These are phyloP conservation scores for Apiotrichum montevideense DNA, from an alignment of 1,284 basidiomycete genomes.

Conservation along the genomic window DNA sequence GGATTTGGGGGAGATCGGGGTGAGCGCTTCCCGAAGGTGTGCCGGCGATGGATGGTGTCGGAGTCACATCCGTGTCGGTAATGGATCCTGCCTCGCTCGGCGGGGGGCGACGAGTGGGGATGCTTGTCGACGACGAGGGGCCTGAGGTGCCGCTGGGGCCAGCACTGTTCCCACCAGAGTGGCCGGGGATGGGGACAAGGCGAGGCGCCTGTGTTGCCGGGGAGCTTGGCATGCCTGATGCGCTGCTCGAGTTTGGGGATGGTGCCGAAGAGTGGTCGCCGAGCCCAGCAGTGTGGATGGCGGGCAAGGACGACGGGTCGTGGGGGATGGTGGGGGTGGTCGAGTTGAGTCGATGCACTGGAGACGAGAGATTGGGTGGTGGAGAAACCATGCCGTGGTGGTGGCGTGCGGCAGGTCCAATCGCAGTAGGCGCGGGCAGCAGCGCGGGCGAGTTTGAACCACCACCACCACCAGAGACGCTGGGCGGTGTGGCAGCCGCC, in stretches of 20 bases:
- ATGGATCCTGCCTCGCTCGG: not conserved
- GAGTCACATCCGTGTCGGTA: not conserved
- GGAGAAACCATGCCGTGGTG: not conserved
- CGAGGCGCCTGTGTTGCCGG: not conserved
- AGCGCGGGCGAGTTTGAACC: no score
- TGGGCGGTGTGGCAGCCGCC: no score
- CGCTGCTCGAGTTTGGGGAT: not conserved
- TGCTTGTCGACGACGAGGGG: not conserved
- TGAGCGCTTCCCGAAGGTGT: not conserved
- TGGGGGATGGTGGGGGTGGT: not conserved
- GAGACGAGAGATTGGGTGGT: not conserved
- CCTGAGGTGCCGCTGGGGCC: not conserved
- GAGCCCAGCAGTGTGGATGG: not conserved
- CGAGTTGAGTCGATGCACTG: not conserved
- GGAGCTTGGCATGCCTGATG: not conserved
- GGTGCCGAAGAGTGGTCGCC: not conserved
- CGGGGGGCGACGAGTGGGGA: not conserved
- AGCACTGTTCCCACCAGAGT: not conserved
- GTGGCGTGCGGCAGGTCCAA: constrained; percentile 1
- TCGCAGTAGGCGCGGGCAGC: not conserved
- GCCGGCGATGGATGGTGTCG: not conserved
- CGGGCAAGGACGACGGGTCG: not conserved
- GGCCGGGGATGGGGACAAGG: not conserved
- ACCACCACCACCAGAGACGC: no score
- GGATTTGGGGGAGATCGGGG: constrained; percentile 21